These are phyloP conservation scores for Hypoxylon sp. DNA, from an alignment of 2,329 filamentous ascomycete genomes.

Conservation along the genomic window DNA sequence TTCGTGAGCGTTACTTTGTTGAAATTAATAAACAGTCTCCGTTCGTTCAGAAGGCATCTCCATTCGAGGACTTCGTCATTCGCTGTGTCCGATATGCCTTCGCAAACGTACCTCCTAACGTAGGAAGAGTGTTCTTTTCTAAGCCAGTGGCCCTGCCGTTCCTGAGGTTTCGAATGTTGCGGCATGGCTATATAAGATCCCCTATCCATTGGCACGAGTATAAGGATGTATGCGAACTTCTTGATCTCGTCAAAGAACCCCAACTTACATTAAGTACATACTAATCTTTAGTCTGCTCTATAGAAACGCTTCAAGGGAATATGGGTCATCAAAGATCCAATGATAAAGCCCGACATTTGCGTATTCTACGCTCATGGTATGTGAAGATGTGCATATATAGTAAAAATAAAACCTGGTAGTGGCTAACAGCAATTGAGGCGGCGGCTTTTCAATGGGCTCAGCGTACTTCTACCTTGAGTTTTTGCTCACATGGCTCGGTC, in stretches of 20 bases:
- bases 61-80: slow-evolving; percentile 83
- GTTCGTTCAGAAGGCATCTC: slow-evolving; percentile 77
- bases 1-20: slow-evolving; percentile 70
- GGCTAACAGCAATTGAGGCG: slow-evolving; percentile 64
- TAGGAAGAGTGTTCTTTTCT: slow-evolving; percentile 83
- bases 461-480: slow-evolving; percentile 89
- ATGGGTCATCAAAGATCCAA: slow-evolving; percentile 76
- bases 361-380: slow-evolving; percentile 85
- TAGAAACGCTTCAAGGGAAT: slow-evolving; percentile 72
- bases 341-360: slow-evolving; percentile 78
- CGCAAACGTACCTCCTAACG: slow-evolving; percentile 75
- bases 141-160: slow-evolving; percentile 81
- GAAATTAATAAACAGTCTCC: slow-evolving; percentile 63
- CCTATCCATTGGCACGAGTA: slow-evolving; percentile 75
- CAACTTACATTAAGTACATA: background rate
- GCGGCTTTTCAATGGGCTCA: slow-evolving; percentile 87
- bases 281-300: slow-evolving; percentile 43
- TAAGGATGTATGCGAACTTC: slow-evolving; percentile 59
- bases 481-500: slow-evolving; percentile 77
- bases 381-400: slow-evolving; percentile 62
- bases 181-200: slow-evolving; percentile 75
- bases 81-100: slow-evolving; percentile 85
- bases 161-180: slow-evolving; percentile 79
- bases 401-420: slow-evolving; percentile 3
- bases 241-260: background rate